A percentile compares a stretch with the other conserved stretches of the same genome.
Evolutionary conservation across 2,329 filamentous ascomycete species (phyloP).

Genomic region (Neobulgaria alba): DNA sequence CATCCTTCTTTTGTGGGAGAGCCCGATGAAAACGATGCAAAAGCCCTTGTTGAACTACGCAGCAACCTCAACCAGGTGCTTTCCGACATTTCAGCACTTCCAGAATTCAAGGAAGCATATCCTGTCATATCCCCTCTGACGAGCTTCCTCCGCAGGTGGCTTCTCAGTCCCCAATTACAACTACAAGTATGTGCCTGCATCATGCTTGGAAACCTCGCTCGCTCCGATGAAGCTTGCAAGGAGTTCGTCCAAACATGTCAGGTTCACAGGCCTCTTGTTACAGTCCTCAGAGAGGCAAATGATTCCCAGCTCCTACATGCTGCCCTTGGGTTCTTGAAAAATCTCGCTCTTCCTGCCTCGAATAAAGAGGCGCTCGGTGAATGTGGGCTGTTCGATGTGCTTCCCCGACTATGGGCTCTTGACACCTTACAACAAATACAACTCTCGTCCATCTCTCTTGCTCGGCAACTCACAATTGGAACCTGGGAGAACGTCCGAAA

Average conservation of each 20-base stretch:
- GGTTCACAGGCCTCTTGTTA: conserved; percentile 37
- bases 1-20: conserved; percentile 18
- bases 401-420: conserved; percentile 46
- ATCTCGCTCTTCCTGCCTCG: conserved; percentile 47
- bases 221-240: conserved; percentile 45
- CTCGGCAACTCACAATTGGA: conserved; percentile 46
- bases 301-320: conserved; percentile 48
- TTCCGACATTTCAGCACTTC: conserved; percentile 42
- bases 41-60: conserved; percentile 42
- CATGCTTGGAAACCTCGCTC: conserved; percentile 51
- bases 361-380: conserved; percentile 46
- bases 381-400: conserved; percentile 37
- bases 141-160: conserved; percentile 39
- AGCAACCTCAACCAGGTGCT: conserved; percentile 42
- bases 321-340: conserved; percentile 53
- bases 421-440: conserved; percentile 49
- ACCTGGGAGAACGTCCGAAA: conserved; percentile 43
- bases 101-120: conserved; percentile 36
- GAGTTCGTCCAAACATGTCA: conserved; percentile 41
- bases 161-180: conserved; percentile 32
- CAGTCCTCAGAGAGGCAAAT: conserved; percentile 35
- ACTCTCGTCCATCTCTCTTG: conserved; percentile 49
- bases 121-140: conserved; percentile 36
- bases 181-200: conserved; percentile 52
- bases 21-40: conserved; percentile 34